Conservation (phyloP, 1,284 basidiomycete species). For the Boletellus dicymbophilus region DNA sequence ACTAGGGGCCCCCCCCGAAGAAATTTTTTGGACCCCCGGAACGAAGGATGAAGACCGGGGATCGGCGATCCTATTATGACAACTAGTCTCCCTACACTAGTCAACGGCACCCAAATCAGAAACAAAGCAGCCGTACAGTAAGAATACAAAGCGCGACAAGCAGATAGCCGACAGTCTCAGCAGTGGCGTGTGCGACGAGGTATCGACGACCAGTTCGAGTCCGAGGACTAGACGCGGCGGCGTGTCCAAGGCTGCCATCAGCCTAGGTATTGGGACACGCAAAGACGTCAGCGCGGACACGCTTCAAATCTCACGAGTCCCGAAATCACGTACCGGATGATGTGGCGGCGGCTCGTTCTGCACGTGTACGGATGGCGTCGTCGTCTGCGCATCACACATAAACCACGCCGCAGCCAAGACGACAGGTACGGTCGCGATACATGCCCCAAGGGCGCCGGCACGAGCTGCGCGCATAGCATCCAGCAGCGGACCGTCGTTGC, state of each 20-base stretch:
- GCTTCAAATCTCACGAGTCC: no score
- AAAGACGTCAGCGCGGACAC: constrained; percentile 3
- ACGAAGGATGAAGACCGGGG: no score
- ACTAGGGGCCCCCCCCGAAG: no score
- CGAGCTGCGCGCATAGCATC: constrained; percentile 14
- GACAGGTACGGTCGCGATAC: constrained; percentile 10
- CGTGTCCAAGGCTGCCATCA: background rate
- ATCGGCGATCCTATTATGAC: no score
- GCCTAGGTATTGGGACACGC: constrained; percentile 2
- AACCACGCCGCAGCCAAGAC: constrained; percentile 7
- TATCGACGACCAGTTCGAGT: background rate
- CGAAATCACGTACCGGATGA: no score
- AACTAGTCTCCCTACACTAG: no score
- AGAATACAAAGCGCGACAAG: constrained; percentile 16
- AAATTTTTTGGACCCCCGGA: no score
- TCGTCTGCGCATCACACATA: constrained; percentile 4
- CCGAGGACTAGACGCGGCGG: constrained; percentile 2
- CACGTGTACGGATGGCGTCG: background rate
- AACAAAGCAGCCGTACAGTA: no score
- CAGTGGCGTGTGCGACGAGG: constrained; percentile 7
- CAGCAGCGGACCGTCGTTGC: no score
- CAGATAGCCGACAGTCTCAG: constrained; percentile 11
- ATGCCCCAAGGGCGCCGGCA: constrained; percentile 16
- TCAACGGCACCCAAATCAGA: no score
- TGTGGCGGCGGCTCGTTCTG: no score